Conservation (phyloP, 768 basidiomycete genomes). For the Mycena maculata region DNA sequence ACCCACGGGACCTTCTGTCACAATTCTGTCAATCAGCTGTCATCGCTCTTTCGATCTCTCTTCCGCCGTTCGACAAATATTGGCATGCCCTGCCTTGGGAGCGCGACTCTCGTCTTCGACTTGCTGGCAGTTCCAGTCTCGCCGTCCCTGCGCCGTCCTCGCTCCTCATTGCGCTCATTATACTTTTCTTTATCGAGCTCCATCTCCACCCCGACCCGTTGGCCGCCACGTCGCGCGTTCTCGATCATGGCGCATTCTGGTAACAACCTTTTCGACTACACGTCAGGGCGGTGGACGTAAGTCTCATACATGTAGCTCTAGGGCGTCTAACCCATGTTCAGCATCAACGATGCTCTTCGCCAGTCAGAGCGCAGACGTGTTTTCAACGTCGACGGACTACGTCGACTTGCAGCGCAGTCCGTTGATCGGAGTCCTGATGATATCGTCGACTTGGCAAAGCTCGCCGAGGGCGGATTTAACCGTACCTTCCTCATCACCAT, state of each 20-base stretch:
- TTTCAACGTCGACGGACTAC: slow-evolving; percentile 56
- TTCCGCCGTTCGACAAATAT: neutral
- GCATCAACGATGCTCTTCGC: slow-evolving; percentile 58
- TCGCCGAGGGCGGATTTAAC: slow-evolving; percentile 60
- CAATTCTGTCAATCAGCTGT: neutral
- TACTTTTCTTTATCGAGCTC: slow-evolving; percentile 38
- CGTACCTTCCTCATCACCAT: slow-evolving; percentile 54
- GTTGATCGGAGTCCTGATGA: slow-evolving; percentile 50
- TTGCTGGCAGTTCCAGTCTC: slow-evolving; percentile 38
- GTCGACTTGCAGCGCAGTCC: slow-evolving; percentile 59
- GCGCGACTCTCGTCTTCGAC: slow-evolving; percentile 41
- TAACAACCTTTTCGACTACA: slow-evolving; percentile 54
- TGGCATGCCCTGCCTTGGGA: slow-evolving; percentile 30
- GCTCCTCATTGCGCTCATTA: slow-evolving; percentile 33
- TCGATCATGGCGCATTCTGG: slow-evolving; percentile 44
- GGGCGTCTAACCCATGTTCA: slow-evolving; percentile 45
- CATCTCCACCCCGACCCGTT: slow-evolving; percentile 41
- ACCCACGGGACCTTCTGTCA: too few relatives aligned
- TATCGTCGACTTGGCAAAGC: slow-evolving; percentile 52
- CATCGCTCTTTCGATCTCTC: neutral
- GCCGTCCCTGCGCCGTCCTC: slow-evolving; percentile 32
- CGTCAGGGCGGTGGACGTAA: slow-evolving; percentile 58
- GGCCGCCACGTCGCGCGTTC: slow-evolving; percentile 46
- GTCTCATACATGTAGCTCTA: slow-evolving; percentile 46
- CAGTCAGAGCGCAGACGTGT: slow-evolving; percentile 55